These are phyloP conservation scores for Podosphaera xanthii DNA, from an alignment of 2,329 filamentous ascomycete genomes.

Conservation along the genomic window DNA sequence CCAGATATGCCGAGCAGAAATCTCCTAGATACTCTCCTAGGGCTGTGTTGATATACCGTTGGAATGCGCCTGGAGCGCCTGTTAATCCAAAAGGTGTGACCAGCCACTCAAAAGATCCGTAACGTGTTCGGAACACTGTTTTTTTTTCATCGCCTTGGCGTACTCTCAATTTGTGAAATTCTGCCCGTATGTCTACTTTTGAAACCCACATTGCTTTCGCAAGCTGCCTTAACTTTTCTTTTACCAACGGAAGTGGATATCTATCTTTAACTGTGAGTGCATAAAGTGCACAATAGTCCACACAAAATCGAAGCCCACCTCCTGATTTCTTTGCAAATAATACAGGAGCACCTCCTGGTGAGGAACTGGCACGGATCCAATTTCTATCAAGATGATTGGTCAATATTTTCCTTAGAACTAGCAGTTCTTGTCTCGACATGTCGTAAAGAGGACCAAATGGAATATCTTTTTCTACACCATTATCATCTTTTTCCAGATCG, in stretches of 20 bases:
- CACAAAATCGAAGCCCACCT: neutral
- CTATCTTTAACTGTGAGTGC: neutral
- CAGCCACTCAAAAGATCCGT: no score
- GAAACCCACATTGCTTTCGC: neutral
- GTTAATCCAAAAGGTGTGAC: neutral
- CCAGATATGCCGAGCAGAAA: neutral
- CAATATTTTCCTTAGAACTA: no score
- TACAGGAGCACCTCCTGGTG: no score
- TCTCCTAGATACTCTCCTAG: neutral
- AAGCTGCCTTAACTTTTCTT: neutral
- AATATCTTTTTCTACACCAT: neutral
- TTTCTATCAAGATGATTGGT: no score
- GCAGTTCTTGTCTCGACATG: no score
- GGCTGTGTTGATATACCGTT: neutral
- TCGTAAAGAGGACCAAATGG: neutral
- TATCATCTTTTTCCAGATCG: neutral
- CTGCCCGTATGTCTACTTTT: no score
- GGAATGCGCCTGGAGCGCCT: neutral
- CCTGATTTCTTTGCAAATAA: no score
- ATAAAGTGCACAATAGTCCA: neutral
- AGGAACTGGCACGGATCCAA: no score
- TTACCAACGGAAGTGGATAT: neutral
- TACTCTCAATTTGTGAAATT: neutral
- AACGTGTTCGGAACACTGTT: neutral
- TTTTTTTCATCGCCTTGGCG: neutral